Evolutionary conservation across 305 asterid genomes (phyloP).

Genomic region (Fraxinus albicans): DNA sequence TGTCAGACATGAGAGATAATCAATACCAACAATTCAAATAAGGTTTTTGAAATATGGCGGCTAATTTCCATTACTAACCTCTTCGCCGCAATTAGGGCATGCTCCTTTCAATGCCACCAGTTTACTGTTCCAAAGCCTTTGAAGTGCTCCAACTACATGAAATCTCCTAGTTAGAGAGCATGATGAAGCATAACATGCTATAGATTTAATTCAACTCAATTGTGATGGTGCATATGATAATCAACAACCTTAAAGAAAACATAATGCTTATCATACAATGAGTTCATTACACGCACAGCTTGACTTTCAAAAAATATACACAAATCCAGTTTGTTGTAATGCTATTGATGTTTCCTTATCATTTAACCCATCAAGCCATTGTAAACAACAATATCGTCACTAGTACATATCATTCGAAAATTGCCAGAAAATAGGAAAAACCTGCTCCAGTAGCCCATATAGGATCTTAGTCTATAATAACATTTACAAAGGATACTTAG

Average conservation of each 20-base stretch:
- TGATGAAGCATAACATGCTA: background rate
- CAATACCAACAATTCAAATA: background rate
- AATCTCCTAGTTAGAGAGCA: slow-evolving; percentile 31
- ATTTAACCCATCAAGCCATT: background rate
- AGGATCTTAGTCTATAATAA: background rate
- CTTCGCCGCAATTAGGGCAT: slow-evolving; percentile 96
- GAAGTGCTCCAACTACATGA: slow-evolving; percentile 75
- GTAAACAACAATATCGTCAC: background rate
- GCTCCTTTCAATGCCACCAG: slow-evolving; percentile 89
- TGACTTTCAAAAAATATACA: background rate
- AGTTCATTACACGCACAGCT: background rate
- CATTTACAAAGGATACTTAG: background rate
- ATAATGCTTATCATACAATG: background rate
- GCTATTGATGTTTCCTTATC: background rate
- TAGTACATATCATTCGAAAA: background rate
- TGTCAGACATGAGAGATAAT: background rate
- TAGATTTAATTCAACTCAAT: background rate
- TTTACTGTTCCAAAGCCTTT: slow-evolving; percentile 81
- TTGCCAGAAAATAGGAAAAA: background rate
- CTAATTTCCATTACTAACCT: slow-evolving; percentile 48
- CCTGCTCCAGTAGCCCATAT: background rate
- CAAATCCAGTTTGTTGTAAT: background rate
- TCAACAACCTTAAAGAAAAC: background rate
- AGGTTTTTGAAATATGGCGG: background rate
- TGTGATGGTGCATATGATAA: slow-evolving; percentile 1